Conservation (phyloP, 2,329 filamentous ascomycete genomes). For the Clonostachys rosea region DNA sequence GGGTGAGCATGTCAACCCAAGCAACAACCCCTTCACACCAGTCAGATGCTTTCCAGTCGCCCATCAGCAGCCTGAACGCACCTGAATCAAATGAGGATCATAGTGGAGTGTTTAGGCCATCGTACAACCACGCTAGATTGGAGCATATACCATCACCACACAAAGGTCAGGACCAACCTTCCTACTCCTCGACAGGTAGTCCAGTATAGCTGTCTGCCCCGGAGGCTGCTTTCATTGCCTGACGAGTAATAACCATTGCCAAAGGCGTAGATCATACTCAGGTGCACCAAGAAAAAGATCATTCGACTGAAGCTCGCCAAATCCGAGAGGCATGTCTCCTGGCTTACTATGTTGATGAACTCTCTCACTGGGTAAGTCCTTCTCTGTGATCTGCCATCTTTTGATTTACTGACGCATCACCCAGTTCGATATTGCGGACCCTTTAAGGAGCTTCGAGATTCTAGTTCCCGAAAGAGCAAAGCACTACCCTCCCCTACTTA, state of each 20-base stretch:
- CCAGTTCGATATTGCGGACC: slow-evolving; percentile 33
- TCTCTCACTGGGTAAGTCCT: slow-evolving; percentile 29
- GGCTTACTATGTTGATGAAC: slow-evolving; percentile 30
- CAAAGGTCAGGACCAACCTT: no score
- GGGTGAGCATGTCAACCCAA: no score
- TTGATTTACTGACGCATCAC: no score
- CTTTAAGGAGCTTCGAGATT: slow-evolving; percentile 30
- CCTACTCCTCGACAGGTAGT: not conserved
- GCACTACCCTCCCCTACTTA: slow-evolving; percentile 26
- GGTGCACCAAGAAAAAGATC: not conserved
- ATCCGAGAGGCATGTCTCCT: slow-evolving; percentile 30
- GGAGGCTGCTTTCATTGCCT: not conserved
- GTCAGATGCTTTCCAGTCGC: no score
- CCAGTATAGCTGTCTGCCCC: not conserved
- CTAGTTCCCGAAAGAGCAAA: slow-evolving; percentile 26
- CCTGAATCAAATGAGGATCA: no score
- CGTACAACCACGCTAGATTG: no score
- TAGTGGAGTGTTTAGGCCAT: no score
- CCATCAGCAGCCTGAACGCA: no score
- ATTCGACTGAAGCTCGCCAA: slow-evolving; percentile 20
- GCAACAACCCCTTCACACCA: no score
- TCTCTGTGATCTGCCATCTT: no score
- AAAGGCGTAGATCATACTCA: not conserved
- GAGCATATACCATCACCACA: no score
- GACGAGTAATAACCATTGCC: not conserved